Base-by-base conservation (phyloP, 2,329 filamentous ascomycete species). In the Clonostachys chloroleuca region DNA sequence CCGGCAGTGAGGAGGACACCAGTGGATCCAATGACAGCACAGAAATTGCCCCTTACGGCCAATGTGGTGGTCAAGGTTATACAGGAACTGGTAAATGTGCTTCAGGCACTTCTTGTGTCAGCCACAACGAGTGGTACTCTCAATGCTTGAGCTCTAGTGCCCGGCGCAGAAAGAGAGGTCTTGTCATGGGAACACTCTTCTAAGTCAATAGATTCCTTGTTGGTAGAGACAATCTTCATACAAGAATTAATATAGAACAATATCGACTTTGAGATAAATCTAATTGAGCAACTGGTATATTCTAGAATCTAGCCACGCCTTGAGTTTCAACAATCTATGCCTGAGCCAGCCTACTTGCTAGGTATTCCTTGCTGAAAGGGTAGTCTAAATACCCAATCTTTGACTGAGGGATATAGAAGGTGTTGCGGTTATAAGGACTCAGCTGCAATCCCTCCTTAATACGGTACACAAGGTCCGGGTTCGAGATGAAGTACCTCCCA, bases 401-500 rank as follows among this genome's bases (percentile, higher is more conserved):
- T 7, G 50, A 47, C 5, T 49, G 48, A 1, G 40, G 47, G 0
- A 48, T 54, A 18, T 66, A 67, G 8, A 66, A 66, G 0, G 57
- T 58, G 0, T 49, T 46, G 1, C 62, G 52, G 9, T 62, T 46
- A 17, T 63, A 63, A 0, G 42, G 39, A 14, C 48, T 62, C 0
- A 66, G 45, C 2, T 53, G 49, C 24, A 67, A 7, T 3, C 56
- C 58, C 6, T 60, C 40, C 47, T 54, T 53, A 10, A 65, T 47
- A 0, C 61, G 47, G 30, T 54, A 59, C 18, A 51, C 49, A 43
- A 60, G 47, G 14, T 60, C 56, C 5, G 58, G 64, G 2, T 61
- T 66, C 0, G 63, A 48, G 13, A 67, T 7, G 24, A 65, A 67
- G n/a, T 56, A 47, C 1, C 64, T 52, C 0, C 62, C 64, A 48